Base-by-base conservation (phyloP, 148 eudicot genomes). In the Camellia lanceoleosa region DNA sequence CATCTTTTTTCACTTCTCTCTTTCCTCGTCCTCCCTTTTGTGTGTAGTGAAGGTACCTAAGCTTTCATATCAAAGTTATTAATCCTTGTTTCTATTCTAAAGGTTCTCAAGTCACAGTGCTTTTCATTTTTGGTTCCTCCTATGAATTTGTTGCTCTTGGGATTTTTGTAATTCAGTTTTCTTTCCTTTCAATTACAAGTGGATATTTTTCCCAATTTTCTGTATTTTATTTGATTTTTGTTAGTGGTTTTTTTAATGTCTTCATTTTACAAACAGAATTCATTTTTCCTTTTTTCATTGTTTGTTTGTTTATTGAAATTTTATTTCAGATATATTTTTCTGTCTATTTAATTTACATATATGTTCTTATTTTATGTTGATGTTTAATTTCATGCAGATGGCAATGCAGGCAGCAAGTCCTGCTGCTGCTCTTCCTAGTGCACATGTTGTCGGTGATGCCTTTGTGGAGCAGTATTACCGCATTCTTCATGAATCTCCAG, bases 381-480 rank as follows among this genome's bases (percentile, higher is more conserved):
- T 72, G 63, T 62, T 78, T 14, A 18, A 15, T 64, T 61, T 47
- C 43, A 47, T 75, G 81, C 91, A 91, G 96, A 92, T 92, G 96
- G 89, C 96, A 75, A 80, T 68, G 87, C 93, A 85, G 87, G 87
- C 88, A 82, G 92, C 84, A 71, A 87, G 79, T 85, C 85, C 92
- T 85, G 87, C 89, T 79, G 78, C 68, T 51, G 64, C 79, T 68
- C 65, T 78, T 59, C 92, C 86, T 73, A 76, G 86, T 66, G 92
- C 93, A 44, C 92, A 92, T 80, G 83, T 83, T 76, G 91, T 94
- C 73, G 93, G 97, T 23, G 87, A 92, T 81, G 98, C 97, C 68
- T 94, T 94, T 83, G 95, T 92, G 79, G 88, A 86, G 78, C 98
- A 95, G 88, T 95, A 95, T 80, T 95, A 92, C 85, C 92, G 86